Evolutionary conservation across 192 early-diverging fungal species (phyloP), one percentile per base, ranked within the genome.

Genomic region (Umbelopsis sp.): DNA sequence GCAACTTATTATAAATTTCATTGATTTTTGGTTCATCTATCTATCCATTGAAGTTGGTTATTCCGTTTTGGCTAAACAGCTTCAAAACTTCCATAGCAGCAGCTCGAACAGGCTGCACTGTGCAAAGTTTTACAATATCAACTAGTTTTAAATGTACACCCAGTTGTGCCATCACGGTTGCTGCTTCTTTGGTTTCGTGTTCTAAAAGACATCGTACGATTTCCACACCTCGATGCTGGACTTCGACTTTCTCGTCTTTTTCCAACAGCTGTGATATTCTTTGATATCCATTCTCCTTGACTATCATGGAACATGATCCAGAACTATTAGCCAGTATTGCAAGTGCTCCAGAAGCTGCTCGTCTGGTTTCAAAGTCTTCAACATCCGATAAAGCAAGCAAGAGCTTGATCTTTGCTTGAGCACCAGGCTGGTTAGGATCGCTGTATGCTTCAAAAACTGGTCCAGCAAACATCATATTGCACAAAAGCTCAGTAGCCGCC

Each of bases 391-490:
- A 76, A 0, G 95, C 94, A 4, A 98, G 77, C 74, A 97, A 81
- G 47, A 97, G 80, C 65, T 92, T 90, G 45, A 97, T 82, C 34
- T 85, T 83, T 34, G 87, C 84, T 36, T 80, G 80, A 25, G 84
- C 67, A 25, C 59, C 73, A 59, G 78, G 62, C 17, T 68, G 59
- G 29, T 82, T 74, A 24, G 83, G 80, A 14, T 85, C 80, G 34
- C 84, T 90, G 69, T 94, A 98, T 0, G 82, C 66, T 50, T 90
- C 89, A 85, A 93, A 97, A 7, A 98, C 96, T 0, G 78, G 79
- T 21, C 86, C 86, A 67, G 89, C 86, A 77, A 92, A 92, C 49
- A 97, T 91, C 93, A 97, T 90, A 77, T 98, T 98, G 77, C 97
- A 98, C 1, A 97, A 69, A 0, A 91, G 82, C 77, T 98, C 97